phyloP scores from a whole-genome alignment of 1,139 yeast genomes.

The Zygoascus meyerae region DNA sequence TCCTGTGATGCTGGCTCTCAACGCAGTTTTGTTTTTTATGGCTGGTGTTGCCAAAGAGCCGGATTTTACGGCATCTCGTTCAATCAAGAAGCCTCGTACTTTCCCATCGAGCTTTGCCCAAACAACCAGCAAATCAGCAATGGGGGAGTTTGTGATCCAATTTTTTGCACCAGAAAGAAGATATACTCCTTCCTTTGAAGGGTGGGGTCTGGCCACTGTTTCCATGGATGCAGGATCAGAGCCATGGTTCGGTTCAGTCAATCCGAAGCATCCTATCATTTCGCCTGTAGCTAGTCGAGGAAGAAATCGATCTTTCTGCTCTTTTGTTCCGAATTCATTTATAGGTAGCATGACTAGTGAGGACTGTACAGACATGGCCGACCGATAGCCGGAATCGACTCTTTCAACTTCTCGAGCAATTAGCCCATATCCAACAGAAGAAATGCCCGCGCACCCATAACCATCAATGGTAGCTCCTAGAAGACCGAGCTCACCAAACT shows the following conservation, averaged over 20 bases:
- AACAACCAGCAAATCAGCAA: slow-evolving; percentile 39
- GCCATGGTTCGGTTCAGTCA: slow-evolving; percentile 44
- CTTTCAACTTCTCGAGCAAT: slow-evolving; percentile 43
- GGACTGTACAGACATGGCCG: slow-evolving; percentile 44
- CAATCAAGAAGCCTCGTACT: slow-evolving; percentile 41
- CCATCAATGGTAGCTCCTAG: slow-evolving; percentile 41
- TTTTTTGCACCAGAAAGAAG: slow-evolving; percentile 39
- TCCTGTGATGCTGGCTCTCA: slow-evolving; percentile 43
- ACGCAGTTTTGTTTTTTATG: slow-evolving; percentile 36
- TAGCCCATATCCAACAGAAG: slow-evolving; percentile 40
- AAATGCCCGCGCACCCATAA: slow-evolving; percentile 41
- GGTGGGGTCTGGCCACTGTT: slow-evolving; percentile 39
- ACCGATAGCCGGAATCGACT: slow-evolving; percentile 42
- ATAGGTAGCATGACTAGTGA: slow-evolving; percentile 43
- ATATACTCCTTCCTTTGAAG: slow-evolving; percentile 40
- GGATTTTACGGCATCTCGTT: slow-evolving; percentile 31
- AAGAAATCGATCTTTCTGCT: slow-evolving; percentile 39
- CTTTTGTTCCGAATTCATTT: slow-evolving; percentile 38
- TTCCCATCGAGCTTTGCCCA: slow-evolving; percentile 44
- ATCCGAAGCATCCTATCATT: slow-evolving; percentile 41
- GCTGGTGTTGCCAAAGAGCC: slow-evolving; percentile 39
- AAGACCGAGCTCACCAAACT: slow-evolving; percentile 41
- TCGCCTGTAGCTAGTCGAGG: slow-evolving; percentile 41
- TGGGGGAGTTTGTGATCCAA: slow-evolving; percentile 45
- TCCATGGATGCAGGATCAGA: slow-evolving; percentile 44